phyloP scores from a whole-genome alignment of 495 filamentous ascomycete species.

The Durotheca rogersii region DNA sequence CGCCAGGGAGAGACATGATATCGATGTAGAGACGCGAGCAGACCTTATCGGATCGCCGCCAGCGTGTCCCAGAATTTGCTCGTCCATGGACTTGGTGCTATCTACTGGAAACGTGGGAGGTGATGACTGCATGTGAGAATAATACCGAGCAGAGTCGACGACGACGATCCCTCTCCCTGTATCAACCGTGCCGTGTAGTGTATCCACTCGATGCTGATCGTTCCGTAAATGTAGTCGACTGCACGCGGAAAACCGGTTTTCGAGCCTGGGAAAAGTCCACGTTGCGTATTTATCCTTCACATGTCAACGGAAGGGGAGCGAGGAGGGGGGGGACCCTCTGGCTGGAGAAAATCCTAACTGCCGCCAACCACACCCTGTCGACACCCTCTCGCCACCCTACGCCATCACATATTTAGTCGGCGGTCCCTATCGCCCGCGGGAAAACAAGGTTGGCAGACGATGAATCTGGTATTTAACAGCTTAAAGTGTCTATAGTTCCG shows the following conservation, averaged over 20 bases:
- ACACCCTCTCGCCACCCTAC: background rate
- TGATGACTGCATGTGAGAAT: conserved; percentile 9
- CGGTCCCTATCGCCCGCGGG: conserved; percentile 12
- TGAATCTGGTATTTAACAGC: too few species aligned
- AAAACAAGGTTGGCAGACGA: too few species aligned
- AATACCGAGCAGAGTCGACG: conserved; percentile 19
- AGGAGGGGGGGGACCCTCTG: too few species aligned
- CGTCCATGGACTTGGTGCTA: conserved; percentile 10
- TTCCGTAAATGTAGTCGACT: background rate
- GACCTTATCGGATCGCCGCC: conserved; percentile 16
- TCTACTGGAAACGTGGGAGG: conserved; percentile 10
- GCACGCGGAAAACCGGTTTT: conserved; percentile 27
- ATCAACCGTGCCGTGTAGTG: conserved; percentile 20
- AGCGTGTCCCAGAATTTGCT: conserved; percentile 5
- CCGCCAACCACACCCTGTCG: conserved; percentile 15
- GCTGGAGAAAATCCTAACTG: too few species aligned
- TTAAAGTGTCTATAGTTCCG: too few species aligned
- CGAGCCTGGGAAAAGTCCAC: background rate
- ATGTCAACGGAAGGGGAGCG: too few species aligned
- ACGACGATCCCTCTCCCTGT: conserved; percentile 18
- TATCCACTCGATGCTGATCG: conserved; percentile 13
- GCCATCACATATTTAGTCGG: background rate
- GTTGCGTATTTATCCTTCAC: conserved; percentile 19
- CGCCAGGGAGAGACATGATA: conserved; percentile 6
- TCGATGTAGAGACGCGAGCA: conserved; percentile 13